phyloP scores from a whole-genome alignment of 1,284 basidiomycete species.

The Cystobasidium slooffiae region DNA sequence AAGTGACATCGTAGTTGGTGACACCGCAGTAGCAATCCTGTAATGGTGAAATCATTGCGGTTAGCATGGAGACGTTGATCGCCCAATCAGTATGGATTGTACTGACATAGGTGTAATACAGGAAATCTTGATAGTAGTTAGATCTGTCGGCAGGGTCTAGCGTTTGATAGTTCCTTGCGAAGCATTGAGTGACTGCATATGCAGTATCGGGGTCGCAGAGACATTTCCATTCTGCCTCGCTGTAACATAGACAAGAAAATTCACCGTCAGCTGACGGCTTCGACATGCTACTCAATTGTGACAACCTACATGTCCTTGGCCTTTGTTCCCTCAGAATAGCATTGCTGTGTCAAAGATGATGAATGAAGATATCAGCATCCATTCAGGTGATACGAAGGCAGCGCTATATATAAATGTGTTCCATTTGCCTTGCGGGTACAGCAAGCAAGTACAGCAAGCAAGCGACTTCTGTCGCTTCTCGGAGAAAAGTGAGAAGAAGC shows the following conservation, averaged over 20 bases:
- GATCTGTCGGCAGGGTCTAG: background rate
- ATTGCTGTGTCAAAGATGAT: constrained; percentile 2
- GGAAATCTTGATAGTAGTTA: constrained; percentile 30
- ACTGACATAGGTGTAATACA: constrained; percentile 29
- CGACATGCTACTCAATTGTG: background rate
- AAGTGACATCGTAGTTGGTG: constrained; percentile 29
- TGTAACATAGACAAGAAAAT: background rate
- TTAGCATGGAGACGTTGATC: background rate
- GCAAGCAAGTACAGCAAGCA: background rate
- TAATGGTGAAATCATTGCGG: too few species aligned
- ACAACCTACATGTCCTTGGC: constrained; percentile 7
- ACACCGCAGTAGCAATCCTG: constrained; percentile 37
- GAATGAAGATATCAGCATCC: too few species aligned
- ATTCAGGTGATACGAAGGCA: too few species aligned
- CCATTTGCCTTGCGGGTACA: too few species aligned
- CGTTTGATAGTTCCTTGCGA: constrained; percentile 14
- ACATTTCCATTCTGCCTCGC: constrained; percentile 24
- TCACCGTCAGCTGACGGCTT: background rate
- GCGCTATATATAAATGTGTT: too few species aligned
- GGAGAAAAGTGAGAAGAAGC: too few species aligned
- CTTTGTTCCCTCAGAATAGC: constrained; percentile 16
- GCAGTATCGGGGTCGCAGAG: constrained; percentile 30
- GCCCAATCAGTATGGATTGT: background rate
- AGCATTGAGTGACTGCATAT: constrained; percentile 34
- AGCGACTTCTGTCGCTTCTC: too few species aligned